Conservation (phyloP, 768 basidiomycete genomes). For the Termitomyces sp. region DNA sequence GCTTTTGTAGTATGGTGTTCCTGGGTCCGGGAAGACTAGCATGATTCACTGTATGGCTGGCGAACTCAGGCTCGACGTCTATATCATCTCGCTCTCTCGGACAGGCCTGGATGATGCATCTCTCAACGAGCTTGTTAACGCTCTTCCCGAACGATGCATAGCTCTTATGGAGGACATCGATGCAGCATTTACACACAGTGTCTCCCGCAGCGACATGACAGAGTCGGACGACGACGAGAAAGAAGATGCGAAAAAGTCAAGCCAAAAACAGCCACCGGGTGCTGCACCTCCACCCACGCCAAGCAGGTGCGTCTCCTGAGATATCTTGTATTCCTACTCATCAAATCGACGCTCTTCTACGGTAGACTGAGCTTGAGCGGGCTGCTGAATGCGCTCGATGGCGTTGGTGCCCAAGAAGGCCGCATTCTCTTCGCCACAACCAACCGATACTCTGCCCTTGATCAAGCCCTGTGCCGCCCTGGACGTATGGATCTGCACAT, state of each 20-base stretch:
- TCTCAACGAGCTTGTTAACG: slow-evolving; percentile 48
- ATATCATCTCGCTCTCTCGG: slow-evolving; percentile 59
- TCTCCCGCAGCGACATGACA: slow-evolving; percentile 19
- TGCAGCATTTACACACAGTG: slow-evolving; percentile 45
- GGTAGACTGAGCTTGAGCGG: slow-evolving; percentile 56
- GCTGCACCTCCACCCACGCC: slow-evolving; percentile 7
- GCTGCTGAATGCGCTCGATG: slow-evolving; percentile 66
- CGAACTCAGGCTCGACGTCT: slow-evolving; percentile 65
- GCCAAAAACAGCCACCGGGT: not conserved
- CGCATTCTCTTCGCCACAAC: slow-evolving; percentile 72
- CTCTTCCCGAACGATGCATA: slow-evolving; percentile 52
- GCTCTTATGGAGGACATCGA: slow-evolving; percentile 76
- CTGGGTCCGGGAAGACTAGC: slow-evolving; percentile 70
- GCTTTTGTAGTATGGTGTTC: slow-evolving; percentile 50
- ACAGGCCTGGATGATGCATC: slow-evolving; percentile 51
- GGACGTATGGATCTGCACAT: slow-evolving; percentile 69
- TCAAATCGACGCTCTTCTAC: not conserved
- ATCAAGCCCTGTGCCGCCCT: slow-evolving; percentile 60
- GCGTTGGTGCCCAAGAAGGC: slow-evolving; percentile 65
- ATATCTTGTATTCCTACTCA: not conserved
- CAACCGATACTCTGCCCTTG: slow-evolving; percentile 55
- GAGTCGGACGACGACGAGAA: not conserved
- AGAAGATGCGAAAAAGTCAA: not conserved
- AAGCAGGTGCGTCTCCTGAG: slow-evolving; percentile 12
- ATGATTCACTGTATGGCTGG: slow-evolving; percentile 67